A percentile compares a stretch with the other conserved stretches of the same genome.
Conservation (phyloP, 345 rosid species). For the Populus ilicifolia region DNA sequence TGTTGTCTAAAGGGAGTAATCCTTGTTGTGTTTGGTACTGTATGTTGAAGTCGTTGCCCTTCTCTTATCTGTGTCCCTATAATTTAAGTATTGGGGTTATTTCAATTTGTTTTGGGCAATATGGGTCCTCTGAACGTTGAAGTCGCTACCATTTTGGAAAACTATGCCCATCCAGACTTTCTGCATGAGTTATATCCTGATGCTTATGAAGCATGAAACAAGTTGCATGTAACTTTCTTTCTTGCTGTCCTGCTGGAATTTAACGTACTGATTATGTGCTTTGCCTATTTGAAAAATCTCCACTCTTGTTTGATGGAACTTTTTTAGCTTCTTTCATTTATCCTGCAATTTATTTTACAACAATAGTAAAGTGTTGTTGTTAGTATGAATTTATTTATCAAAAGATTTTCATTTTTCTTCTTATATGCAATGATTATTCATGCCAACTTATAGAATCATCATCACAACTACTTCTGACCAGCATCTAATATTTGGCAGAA, state of each 20-base stretch:
- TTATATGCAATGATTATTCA: not conserved
- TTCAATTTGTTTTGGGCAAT: not conserved
- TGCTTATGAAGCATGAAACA: not conserved
- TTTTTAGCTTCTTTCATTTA: not conserved
- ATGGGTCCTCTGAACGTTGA: not conserved
- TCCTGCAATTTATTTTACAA: not conserved
- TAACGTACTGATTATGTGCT: not conserved
- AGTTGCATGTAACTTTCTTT: not conserved
- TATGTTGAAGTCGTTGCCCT: not conserved
- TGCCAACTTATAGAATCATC: not conserved
- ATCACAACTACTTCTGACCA: not conserved
- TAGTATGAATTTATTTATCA: not conserved
- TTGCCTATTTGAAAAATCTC: not conserved
- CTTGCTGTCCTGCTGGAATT: not conserved
- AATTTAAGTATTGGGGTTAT: not conserved
- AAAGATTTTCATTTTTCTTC: not conserved
- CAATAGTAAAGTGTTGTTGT: not conserved
- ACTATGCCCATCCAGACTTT: not conserved
- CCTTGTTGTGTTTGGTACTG: not conserved
- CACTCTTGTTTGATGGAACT: not conserved
- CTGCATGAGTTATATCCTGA: not conserved
- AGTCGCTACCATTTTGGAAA: not conserved
- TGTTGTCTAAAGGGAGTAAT: not conserved
- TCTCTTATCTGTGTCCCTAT: not conserved
- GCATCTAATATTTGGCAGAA: constrained; percentile 40